Evolutionary conservation across 352 stramenopile species (phyloP).

Genomic region (Globisporangium radiosum): DNA sequence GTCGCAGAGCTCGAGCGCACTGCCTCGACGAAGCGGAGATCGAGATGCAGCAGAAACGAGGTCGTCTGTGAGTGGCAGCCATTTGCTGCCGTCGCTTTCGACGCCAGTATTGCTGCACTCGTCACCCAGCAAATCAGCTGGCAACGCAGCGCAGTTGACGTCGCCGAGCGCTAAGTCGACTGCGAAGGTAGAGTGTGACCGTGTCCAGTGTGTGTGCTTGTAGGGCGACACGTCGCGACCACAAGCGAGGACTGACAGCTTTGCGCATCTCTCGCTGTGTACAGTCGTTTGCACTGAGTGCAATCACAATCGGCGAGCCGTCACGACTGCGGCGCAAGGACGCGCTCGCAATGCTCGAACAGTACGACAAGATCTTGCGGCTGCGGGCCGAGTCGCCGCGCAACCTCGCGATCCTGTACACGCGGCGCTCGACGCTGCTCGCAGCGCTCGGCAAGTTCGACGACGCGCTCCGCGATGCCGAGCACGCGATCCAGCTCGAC

Average conservation of each 20-base stretch:
- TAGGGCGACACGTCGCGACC: not conserved
- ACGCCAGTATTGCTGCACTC: constrained; percentile 6
- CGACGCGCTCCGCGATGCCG: constrained; percentile 41
- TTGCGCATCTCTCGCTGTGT: not conserved
- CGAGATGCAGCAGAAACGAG: not conserved
- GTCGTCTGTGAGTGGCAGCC: not conserved
- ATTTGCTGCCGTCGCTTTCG: constrained; percentile 6
- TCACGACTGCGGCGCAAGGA: constrained; percentile 18
- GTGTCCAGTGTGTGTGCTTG: not conserved
- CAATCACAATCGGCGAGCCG: constrained; percentile 20
- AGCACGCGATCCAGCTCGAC: constrained; percentile 41
- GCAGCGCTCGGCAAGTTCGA: constrained; percentile 42
- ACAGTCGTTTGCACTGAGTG: constrained; percentile 13
- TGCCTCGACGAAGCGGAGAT: not conserved
- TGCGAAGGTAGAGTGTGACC: not conserved
- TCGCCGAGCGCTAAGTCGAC: constrained; percentile 1
- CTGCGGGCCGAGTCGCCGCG: constrained; percentile 37
- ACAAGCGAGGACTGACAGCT: not conserved
- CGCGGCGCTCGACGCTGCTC: constrained; percentile 50
- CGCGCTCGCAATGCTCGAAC: constrained; percentile 36
- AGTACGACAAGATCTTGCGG: constrained; percentile 65
- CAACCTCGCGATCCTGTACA: constrained; percentile 55
- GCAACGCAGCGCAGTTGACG: not conserved
- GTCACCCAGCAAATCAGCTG: not conserved
- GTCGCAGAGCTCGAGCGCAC: constrained; percentile 6